phyloP scores from a whole-genome alignment of 2,329 filamentous ascomycete species.

The Tolypocladium inflatum region DNA sequence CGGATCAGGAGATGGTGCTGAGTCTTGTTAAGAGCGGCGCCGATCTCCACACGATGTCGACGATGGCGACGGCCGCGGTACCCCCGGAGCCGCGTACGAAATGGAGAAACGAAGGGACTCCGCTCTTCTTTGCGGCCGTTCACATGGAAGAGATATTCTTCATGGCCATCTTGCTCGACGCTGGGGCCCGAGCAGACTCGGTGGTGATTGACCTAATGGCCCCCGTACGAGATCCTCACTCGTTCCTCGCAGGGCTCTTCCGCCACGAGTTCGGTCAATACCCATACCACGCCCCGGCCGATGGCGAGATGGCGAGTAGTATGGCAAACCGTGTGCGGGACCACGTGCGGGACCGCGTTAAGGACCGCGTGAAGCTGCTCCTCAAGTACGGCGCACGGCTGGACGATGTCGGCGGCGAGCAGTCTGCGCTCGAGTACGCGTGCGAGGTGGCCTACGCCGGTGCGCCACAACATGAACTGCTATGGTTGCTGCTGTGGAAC shows the following conservation, averaged over 20 bases:
- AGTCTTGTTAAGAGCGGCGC: not conserved
- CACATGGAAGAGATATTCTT: not conserved
- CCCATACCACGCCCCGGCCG: not conserved
- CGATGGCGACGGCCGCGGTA: not conserved
- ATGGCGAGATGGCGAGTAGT: rapidly evolving
- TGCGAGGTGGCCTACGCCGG: not conserved
- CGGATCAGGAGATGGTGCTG: not conserved
- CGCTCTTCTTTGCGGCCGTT: not conserved
- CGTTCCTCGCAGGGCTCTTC: not conserved
- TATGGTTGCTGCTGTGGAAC: not conserved
- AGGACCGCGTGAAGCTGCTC: not conserved
- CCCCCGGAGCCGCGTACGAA: not conserved
- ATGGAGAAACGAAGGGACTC: not conserved
- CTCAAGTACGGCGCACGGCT: not conserved
- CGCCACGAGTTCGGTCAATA: not conserved
- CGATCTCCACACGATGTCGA: not conserved
- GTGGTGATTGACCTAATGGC: not conserved
- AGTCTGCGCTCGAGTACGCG: not conserved
- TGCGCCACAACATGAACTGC: not conserved
- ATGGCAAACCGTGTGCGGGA: not conserved
- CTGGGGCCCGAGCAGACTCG: not conserved
- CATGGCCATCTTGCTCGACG: not conserved
- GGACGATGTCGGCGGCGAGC: not conserved
- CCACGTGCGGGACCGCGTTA: not conserved
- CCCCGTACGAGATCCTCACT: not conserved